A percentile compares a stretch with the other conserved stretches of the same genome.
Conservation (phyloP, 148 eudicot species). For the Rhododendron molle region DNA sequence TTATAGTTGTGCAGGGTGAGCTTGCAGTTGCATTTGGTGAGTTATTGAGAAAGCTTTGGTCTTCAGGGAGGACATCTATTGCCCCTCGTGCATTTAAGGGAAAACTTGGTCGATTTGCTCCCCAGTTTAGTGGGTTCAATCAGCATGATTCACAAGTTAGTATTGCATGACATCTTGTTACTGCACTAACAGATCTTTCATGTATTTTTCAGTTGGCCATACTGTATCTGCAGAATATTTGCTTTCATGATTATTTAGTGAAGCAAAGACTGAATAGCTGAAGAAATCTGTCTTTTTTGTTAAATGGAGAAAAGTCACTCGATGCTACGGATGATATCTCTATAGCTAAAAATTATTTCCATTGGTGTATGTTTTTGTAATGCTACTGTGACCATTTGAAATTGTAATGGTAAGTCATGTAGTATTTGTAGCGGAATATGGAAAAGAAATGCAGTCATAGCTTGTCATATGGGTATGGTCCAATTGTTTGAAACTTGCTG, state of each 20-base stretch:
- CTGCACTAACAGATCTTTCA: constrained; percentile 1
- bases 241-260: neutral
- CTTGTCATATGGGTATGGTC: neutral
- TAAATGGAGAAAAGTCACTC: neutral
- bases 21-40: constrained; percentile 99
- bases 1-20: constrained; percentile 69
- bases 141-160: constrained; percentile 98
- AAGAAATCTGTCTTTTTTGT: neutral
- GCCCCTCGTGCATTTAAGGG: constrained; percentile 91
- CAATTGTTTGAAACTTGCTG: neutral
- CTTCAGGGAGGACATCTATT: constrained; percentile 62
- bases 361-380: neutral
- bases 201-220: neutral
- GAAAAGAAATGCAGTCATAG: neutral
- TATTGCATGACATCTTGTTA: constrained; percentile 2
- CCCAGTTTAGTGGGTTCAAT: constrained; percentile 97
- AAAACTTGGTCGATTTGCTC: constrained; percentile 93
- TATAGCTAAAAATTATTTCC: neutral
- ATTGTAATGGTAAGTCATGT: neutral
- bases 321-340: neutral
- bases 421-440: neutral
- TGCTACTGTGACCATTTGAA: neutral
- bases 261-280: neutral
- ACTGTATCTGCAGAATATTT: neutral
- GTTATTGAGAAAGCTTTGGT: constrained; percentile 82